Evolutionary conservation across 495 filamentous ascomycete genomes (phyloP).

Genomic region (Melanomma pulvis-pyrius): DNA sequence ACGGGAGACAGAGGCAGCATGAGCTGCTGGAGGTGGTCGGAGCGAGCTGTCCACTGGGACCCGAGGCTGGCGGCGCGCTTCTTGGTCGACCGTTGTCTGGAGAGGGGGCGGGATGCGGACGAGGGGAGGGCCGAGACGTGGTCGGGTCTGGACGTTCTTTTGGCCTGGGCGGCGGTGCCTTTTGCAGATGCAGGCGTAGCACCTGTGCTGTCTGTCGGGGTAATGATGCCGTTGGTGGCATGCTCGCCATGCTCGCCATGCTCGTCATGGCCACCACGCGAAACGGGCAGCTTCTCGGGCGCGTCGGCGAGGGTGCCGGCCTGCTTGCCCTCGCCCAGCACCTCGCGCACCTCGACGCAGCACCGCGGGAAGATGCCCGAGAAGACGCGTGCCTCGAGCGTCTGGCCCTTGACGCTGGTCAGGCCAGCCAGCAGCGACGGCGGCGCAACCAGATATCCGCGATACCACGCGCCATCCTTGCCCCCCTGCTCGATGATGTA

Average conservation of each 20-base stretch:
- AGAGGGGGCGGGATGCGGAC: slow-evolving; percentile 30
- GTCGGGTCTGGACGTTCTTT: slow-evolving; percentile 27
- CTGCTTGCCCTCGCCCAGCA: slow-evolving; percentile 47
- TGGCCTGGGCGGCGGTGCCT: slow-evolving; percentile 9
- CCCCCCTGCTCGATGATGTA: slow-evolving; percentile 99
- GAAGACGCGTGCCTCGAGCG: slow-evolving; percentile 92
- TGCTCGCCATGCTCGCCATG: slow-evolving; percentile 31
- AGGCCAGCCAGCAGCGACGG: slow-evolving; percentile 90
- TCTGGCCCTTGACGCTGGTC: slow-evolving; percentile 88
- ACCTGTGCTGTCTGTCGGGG: slow-evolving; percentile 39
- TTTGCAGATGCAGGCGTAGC: slow-evolving; percentile 25
- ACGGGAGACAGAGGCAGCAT: slow-evolving; percentile 36
- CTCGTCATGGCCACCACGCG: slow-evolving; percentile 31
- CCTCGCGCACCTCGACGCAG: slow-evolving; percentile 75
- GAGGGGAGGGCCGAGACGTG: slow-evolving; percentile 32
- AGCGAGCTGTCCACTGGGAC: slow-evolving; percentile 38
- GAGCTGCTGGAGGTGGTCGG: slow-evolving; percentile 37
- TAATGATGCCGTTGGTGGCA: slow-evolving; percentile 39
- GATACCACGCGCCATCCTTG: slow-evolving; percentile 81
- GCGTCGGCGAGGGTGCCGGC: slow-evolving; percentile 20
- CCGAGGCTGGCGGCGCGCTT: slow-evolving; percentile 32
- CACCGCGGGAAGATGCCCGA: slow-evolving; percentile 93
- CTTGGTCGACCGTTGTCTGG: slow-evolving; percentile 24
- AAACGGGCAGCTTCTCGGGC: slow-evolving; percentile 16
- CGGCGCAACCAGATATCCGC: slow-evolving; percentile 92